Evolutionary conservation across 2,329 filamentous ascomycete genomes (phyloP).

Genomic region (Didymella lethalis): DNA sequence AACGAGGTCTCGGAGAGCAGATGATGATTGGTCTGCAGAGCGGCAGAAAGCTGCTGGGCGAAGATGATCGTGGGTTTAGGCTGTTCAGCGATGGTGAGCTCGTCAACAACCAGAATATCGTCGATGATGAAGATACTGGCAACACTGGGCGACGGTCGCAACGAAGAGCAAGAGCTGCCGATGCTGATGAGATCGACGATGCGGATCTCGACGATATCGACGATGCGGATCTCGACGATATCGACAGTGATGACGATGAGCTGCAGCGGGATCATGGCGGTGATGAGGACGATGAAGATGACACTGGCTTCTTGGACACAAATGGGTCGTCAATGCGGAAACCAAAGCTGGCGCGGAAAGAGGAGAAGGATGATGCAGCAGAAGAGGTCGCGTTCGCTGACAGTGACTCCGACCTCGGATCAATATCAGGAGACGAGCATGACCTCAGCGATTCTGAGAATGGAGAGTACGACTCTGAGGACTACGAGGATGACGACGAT

Average conservation of each 20-base stretch:
- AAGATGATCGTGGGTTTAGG: slow-evolving; percentile 81
- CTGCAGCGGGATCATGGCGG: slow-evolving; percentile 57
- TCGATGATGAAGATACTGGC: slow-evolving; percentile 62
- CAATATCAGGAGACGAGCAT: slow-evolving; percentile 70
- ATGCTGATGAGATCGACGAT: slow-evolving; percentile 60
- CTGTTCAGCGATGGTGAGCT: slow-evolving; percentile 82
- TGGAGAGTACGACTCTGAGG: slow-evolving; percentile 63
- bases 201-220: slow-evolving; percentile 58
- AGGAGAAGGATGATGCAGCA: slow-evolving; percentile 47
- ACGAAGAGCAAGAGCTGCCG: slow-evolving; percentile 59
- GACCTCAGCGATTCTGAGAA: slow-evolving; percentile 47
- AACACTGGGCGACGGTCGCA: slow-evolving; percentile 65
- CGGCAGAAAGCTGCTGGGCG: slow-evolving; percentile 80
- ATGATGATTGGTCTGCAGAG: slow-evolving; percentile 89
- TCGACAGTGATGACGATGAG: slow-evolving; percentile 62
- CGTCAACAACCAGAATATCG: slow-evolving; percentile 64
- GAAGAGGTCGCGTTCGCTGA: slow-evolving; percentile 91
- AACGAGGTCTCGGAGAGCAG: slow-evolving; percentile 93
- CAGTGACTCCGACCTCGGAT: slow-evolving; percentile 95
- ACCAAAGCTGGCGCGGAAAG: slow-evolving; percentile 38
- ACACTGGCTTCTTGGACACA: slow-evolving; percentile 53
- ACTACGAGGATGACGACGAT: slow-evolving; percentile 71
- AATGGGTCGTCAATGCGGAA: slow-evolving; percentile 53
- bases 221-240: slow-evolving; percentile 59
- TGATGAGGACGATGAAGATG: slow-evolving; percentile 63